These are phyloP conservation scores for Inosperma sp. DNA, from an alignment of 768 basidiomycete genomes.

Conservation along the genomic window DNA sequence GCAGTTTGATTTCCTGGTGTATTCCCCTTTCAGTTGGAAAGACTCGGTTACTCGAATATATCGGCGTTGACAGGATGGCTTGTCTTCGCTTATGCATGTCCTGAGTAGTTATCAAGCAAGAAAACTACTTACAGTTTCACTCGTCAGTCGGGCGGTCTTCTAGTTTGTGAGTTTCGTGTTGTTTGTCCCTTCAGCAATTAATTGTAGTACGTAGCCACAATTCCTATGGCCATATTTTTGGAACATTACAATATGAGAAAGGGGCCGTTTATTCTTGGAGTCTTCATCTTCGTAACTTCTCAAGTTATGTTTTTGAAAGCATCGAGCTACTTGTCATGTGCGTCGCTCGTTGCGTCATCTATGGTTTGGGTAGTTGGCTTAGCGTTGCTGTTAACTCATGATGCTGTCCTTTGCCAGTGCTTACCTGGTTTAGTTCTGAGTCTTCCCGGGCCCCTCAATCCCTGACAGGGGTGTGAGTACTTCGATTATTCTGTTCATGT, in stretches of 20 bases:
- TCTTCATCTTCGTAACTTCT: constrained; percentile 46
- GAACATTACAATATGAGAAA: constrained; percentile 46
- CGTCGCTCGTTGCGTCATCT: constrained; percentile 52
- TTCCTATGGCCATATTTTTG: constrained; percentile 53
- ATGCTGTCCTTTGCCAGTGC: constrained; percentile 4
- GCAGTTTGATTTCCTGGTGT: constrained; percentile 57
- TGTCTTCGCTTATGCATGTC: constrained; percentile 52
- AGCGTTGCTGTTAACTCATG: constrained; percentile 45
- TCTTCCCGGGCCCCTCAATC: constrained; percentile 44
- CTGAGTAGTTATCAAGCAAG: not conserved
- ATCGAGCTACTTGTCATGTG: constrained; percentile 53
- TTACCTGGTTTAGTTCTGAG: constrained; percentile 42
- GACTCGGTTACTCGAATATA: constrained; percentile 39
- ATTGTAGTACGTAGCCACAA: constrained; percentile 37
- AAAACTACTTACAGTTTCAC: not conserved
- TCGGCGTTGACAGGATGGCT: constrained; percentile 58
- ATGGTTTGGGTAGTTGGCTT: constrained; percentile 61
- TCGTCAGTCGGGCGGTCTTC: constrained; percentile 50
- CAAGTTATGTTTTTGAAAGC: constrained; percentile 64
- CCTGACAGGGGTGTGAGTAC: constrained; percentile 44
- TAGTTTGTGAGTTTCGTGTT: constrained; percentile 38
- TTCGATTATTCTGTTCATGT: not conserved
- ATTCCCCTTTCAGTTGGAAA: constrained; percentile 57
- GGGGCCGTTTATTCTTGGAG: constrained; percentile 46
- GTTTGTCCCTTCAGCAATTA: not conserved